Percentiles rank a stretch among this genome's conserved stretches.
These are phyloP conservation scores for Scheffersomyces segobiensis DNA, from an alignment of 1,139 yeast genomes.

Conservation along the genomic window DNA sequence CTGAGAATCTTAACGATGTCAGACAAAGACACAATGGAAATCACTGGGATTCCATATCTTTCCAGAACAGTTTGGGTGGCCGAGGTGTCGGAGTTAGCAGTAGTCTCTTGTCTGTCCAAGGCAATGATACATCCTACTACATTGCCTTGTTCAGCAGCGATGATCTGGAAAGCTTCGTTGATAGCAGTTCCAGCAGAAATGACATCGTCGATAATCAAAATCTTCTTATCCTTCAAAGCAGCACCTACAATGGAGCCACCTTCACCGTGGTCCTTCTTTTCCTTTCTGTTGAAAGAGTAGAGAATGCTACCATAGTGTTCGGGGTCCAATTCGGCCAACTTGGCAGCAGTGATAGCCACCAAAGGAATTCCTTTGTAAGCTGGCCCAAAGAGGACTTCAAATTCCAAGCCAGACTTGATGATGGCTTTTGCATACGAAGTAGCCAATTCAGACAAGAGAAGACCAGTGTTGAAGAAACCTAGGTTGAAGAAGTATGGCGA, in stretches of 20 bases:
- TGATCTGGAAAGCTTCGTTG: slow-evolving; percentile 86
- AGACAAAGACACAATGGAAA: slow-evolving; percentile 73
- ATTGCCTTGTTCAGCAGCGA: slow-evolving; percentile 65
- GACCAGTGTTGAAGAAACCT: slow-evolving; percentile 85
- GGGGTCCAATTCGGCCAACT: slow-evolving; percentile 88
- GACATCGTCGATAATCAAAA: slow-evolving; percentile 91
- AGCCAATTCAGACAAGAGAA: slow-evolving; percentile 74
- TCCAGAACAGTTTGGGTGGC: slow-evolving; percentile 81
- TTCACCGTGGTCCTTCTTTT: slow-evolving; percentile 97
- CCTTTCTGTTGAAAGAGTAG: slow-evolving; percentile 83
- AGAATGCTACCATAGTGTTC: slow-evolving; percentile 63
- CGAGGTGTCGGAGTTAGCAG: slow-evolving; percentile 63
- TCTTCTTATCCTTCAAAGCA: slow-evolving; percentile 63
- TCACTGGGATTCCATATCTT: slow-evolving; percentile 76
- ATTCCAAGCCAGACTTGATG: slow-evolving; percentile 74
- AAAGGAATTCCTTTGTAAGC: slow-evolving; percentile 97
- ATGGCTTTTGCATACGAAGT: slow-evolving; percentile 88
- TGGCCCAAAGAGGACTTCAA: slow-evolving; percentile 93
- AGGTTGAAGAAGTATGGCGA: slow-evolving; percentile 98
- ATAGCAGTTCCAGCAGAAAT: slow-evolving; percentile 99
- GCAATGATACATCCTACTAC: slow-evolving; percentile 89
- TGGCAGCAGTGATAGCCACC: slow-evolving; percentile 89
- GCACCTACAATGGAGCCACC: slow-evolving; percentile 96
- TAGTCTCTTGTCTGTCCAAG: slow-evolving; percentile 90
- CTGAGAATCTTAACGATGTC: slow-evolving; percentile 70